Conservation (phyloP, 805 yeast genomes). For the Yarrowia porcina region DNA sequence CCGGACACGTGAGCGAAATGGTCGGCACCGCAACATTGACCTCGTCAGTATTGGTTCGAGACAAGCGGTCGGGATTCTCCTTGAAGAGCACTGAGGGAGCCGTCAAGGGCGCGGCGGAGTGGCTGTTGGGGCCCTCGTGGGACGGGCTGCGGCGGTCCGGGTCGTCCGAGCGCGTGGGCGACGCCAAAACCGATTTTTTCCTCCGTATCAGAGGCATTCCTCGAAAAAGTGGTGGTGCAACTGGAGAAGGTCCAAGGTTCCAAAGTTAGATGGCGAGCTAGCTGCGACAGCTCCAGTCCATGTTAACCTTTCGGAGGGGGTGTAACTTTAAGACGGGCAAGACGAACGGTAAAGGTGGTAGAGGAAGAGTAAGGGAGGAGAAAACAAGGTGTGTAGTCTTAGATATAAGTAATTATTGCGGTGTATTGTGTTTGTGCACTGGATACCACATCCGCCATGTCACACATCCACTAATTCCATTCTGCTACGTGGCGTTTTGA, state of each 20-base stretch:
- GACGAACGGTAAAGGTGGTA: too few species aligned
- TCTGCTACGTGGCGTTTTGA: background rate
- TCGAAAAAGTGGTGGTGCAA: background rate
- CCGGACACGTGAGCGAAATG: constrained; percentile 3
- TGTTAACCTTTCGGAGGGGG: background rate
- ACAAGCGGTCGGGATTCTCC: background rate
- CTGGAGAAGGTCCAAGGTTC: background rate
- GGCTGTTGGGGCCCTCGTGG: background rate
- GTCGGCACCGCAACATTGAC: constrained; percentile 7
- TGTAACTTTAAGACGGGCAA: background rate
- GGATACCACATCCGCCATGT: too few species aligned
- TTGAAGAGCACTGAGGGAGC: background rate
- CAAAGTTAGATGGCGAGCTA: too few species aligned
- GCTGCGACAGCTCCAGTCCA: background rate
- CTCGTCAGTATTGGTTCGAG: constrained; percentile 3
- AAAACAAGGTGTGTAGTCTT: too few species aligned
- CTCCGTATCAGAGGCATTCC: constrained; percentile 26
- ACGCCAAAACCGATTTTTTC: constrained; percentile 19
- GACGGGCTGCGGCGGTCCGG: background rate
- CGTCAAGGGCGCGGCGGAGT: too few species aligned
- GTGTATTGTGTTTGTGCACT: too few species aligned
- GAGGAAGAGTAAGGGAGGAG: too few species aligned
- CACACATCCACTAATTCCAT: background rate
- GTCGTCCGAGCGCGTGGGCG: constrained; percentile 19
- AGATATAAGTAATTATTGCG: too few species aligned